These are phyloP conservation scores for Microbotryomycetes sp. DNA, from an alignment of 1,284 basidiomycete genomes.

Conservation along the genomic window DNA sequence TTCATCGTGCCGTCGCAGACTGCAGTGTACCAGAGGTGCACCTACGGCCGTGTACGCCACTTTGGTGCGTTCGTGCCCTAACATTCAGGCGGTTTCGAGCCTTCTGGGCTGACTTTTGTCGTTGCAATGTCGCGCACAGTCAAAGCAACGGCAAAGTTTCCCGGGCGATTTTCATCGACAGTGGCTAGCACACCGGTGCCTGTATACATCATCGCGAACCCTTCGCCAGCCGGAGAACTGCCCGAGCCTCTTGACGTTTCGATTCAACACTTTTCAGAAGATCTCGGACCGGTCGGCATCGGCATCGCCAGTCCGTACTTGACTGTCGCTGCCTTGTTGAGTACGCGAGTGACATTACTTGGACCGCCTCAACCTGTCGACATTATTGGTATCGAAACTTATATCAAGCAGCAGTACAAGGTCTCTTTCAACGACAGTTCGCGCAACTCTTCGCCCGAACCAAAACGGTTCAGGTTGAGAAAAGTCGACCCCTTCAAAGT, in stretches of 20 bases:
- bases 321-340: conserved; percentile 19
- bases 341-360: conserved; percentile 14
- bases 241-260: conserved; percentile 12
- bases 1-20: conserved; percentile 25
- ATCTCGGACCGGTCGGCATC: conserved; percentile 25
- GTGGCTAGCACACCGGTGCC: conserved; percentile 2
- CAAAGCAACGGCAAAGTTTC: conserved; percentile 18
- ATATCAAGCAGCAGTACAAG: conserved; percentile 10
- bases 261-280: conserved; percentile 15
- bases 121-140: conserved; percentile 1
- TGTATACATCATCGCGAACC: conserved; percentile 16
- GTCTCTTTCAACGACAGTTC: conserved; percentile 9
- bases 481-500: conserved; percentile 14
- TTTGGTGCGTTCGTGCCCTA: background rate
- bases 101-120: background rate
- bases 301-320: conserved; percentile 22
- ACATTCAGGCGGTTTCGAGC: background rate
- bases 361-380: conserved; percentile 3
- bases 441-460: conserved; percentile 1
- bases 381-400: conserved; percentile 11
- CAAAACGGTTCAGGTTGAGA: background rate
- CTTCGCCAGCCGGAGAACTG: conserved; percentile 13
- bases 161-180: background rate
- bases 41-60: conserved; percentile 18
- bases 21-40: conserved; percentile 12